These are phyloP conservation scores for Alternaria tenuissima DNA, from an alignment of 2,329 filamentous ascomycete genomes.

Conservation along the genomic window DNA sequence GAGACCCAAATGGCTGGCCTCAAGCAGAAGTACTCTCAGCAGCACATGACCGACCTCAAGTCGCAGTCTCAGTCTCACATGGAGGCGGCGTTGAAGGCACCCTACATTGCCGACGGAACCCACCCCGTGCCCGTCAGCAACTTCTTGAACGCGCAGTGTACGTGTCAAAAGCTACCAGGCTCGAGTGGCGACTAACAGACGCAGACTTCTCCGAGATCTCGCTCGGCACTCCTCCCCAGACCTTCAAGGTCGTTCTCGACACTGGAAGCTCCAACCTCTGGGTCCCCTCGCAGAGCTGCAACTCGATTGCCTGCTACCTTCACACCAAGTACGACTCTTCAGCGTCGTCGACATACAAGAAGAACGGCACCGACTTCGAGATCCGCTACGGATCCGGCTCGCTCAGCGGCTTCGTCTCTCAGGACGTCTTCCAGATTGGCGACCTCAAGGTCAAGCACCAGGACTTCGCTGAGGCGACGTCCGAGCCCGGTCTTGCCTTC, in stretches of 20 bases:
- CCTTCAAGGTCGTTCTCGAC: conserved; percentile 98
- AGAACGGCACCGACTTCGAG: conserved; percentile 90
- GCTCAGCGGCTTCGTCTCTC: conserved; percentile 91
- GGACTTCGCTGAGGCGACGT: conserved; percentile 95
- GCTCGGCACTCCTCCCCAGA: conserved; percentile 89
- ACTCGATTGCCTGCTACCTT: conserved; percentile 96
- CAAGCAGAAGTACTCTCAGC: conserved; percentile 80
- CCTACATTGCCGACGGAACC: conserved; percentile 68
- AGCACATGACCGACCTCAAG: conserved; percentile 77
- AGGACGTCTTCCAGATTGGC: conserved; percentile 86
- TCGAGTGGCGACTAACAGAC: conserved; percentile 25
- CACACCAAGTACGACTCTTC: conserved; percentile 96
- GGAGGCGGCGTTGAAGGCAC: conserved; percentile 81
- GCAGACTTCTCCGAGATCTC: conserved; percentile 95
- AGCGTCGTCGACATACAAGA: conserved; percentile 87
- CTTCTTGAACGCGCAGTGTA: conserved; percentile 99
- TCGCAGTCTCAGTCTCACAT: conserved; percentile 70
- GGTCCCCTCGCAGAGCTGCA: conserved; percentile 91
- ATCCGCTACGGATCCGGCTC: conserved; percentile 96
- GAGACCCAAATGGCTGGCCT: conserved; percentile 82
- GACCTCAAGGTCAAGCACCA: conserved; percentile 88
- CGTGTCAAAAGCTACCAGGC: conserved; percentile 47
- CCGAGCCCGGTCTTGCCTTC: conserved; percentile 94
- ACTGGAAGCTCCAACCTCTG: conserved; percentile 99
- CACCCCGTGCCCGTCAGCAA: conserved; percentile 93